phyloP scores from a whole-genome alignment of 2,329 filamentous ascomycete species.

The Aspergillus sp. region DNA sequence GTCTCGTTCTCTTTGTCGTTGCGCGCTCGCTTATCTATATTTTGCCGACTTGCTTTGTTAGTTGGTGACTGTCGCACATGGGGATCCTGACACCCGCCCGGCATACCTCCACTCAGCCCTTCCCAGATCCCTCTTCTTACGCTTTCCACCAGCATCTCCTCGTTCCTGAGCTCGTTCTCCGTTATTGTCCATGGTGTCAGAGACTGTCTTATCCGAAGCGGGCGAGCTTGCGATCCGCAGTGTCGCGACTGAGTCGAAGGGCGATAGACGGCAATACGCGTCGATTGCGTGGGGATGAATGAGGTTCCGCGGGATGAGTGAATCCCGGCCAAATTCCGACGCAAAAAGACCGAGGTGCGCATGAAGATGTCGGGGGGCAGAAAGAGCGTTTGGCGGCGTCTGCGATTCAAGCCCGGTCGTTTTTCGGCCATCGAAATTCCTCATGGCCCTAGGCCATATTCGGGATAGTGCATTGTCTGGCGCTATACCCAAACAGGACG shows the following conservation, averaged over 20 bases:
- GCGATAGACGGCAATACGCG: neutral
- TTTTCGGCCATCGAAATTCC: neutral
- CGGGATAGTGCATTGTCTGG: neutral
- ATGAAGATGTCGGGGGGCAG: constrained; percentile 3
- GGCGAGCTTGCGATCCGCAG: neutral
- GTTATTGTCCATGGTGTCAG: constrained; percentile 33
- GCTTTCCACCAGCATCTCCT: constrained; percentile 36
- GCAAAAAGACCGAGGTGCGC: constrained; percentile 3
- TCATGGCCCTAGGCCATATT: neutral
- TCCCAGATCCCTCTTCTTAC: constrained; percentile 67
- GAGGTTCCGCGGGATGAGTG: neutral
- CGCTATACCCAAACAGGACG: neutral
- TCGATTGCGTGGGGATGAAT: neutral
- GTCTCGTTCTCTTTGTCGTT: constrained; percentile 49
- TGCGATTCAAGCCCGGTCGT: neutral
- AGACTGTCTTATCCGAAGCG: neutral
- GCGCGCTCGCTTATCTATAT: constrained; percentile 52
- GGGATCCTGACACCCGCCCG: constrained; percentile 2
- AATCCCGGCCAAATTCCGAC: constrained; percentile 4
- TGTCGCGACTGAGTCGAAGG: neutral
- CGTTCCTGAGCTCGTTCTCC: constrained; percentile 28
- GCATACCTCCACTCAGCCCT: constrained; percentile 63
- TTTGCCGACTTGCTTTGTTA: constrained; percentile 54
- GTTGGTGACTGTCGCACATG: constrained; percentile 22
- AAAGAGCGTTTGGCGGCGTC: neutral